These are phyloP conservation scores for Populus hybrid DNA, from an alignment of 441 rosid species.

Conservation along the genomic window DNA sequence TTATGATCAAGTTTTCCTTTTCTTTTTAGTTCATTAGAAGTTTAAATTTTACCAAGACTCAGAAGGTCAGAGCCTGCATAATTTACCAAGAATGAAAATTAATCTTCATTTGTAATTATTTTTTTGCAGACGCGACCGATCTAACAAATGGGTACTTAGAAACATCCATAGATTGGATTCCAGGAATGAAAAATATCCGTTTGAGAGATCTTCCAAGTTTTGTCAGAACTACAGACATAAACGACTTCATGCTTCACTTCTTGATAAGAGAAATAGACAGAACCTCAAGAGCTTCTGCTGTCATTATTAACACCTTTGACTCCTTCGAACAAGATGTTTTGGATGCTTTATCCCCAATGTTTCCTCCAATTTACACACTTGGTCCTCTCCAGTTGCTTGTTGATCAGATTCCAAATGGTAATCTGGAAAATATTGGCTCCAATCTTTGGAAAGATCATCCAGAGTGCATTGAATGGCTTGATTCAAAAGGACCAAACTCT, in stretches of 20 bases:
- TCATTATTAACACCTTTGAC: conserved; percentile 20
- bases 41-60: background rate
- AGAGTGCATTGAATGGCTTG: conserved; percentile 18
- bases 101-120: background rate
- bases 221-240: conserved; percentile 11
- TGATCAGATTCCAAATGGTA: background rate
- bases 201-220: conserved; percentile 16
- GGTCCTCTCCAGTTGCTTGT: conserved; percentile 17
- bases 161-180: conserved; percentile 20
- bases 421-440: background rate
- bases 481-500: conserved; percentile 14
- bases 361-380: conserved; percentile 16
- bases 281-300: conserved; percentile 11
- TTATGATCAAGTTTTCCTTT: background rate
- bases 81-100: background rate
- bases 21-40: background rate
- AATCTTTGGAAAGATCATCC: conserved; percentile 14
- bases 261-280: background rate
- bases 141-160: conserved; percentile 23
- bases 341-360: background rate
- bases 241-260: conserved; percentile 16
- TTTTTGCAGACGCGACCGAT: conserved; percentile 9
- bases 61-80: background rate
- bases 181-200: conserved; percentile 17
- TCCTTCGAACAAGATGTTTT: conserved; percentile 10